Evolutionary conservation across 2,329 filamentous ascomycete genomes (phyloP), one percentile per base, ranked within the genome.

Genomic region (Colletotrichum lentis): DNA sequence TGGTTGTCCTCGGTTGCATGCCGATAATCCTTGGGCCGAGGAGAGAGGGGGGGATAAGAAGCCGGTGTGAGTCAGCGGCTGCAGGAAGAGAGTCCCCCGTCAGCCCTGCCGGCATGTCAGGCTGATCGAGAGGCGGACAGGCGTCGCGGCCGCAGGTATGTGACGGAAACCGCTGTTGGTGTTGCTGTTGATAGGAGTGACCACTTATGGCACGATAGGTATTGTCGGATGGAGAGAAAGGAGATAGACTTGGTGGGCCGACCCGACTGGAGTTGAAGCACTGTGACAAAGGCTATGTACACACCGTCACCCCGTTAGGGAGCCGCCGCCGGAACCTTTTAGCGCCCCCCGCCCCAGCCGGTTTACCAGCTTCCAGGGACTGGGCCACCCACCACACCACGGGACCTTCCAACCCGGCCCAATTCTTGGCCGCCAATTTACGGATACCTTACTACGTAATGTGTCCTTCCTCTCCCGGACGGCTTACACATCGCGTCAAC

Each of bases 61-160:
- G 16, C 43, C 55, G 62, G 18, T 47, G 64, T 65, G 65, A 68
- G 46, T 65, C 65, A 65, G 65, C 65, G 20, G 65, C 18, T 55
- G 62, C 54, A 49, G 56, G 24, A 54, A 62, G 39, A 44, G 24
- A 20, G 50, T 44, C 50, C 35, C 55, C 35, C 43, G 31, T 43
- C 27, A 58, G 31, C 37, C 65, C 55, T 55, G 49, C n/a, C 41
- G 55, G 22, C 43, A 50, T 56, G 65, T 31, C 50, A 56, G 65
- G 65, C 65, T 65, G 20, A 43, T 53, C 44, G 37, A 44, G 18
- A 22, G 65, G 65, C 65, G 44, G 43, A 68, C 62, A 54, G 54
- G n/a, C 44, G 14, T 20, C 18, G 24, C 10, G 14, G 14, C 22
- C 27, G 44, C 14, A 24, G 14, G 22, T 18, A 5, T 53, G 35